Percentiles rank a stretch among this genome's conserved stretches.
phyloP scores from a whole-genome alignment of 495 filamentous ascomycete genomes.

The Tuber borchii region DNA sequence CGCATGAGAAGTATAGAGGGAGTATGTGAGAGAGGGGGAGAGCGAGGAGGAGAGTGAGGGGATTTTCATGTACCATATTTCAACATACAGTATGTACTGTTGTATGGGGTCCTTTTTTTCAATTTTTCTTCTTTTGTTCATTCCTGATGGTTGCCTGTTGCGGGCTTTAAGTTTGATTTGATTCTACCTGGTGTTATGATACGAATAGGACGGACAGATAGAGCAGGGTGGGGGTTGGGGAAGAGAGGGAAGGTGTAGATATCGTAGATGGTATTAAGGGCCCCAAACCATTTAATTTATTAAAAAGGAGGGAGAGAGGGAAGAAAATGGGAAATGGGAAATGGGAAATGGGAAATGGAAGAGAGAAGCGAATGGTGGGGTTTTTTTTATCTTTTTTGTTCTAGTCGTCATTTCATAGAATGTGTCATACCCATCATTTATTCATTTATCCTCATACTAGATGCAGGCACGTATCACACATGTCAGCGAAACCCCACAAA shows the following conservation, averaged over 20 bases:
- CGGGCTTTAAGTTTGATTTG: neutral
- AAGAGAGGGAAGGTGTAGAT: neutral
- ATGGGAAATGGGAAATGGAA: no score
- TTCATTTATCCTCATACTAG: neutral
- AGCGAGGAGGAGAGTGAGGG: constrained; percentile 6
- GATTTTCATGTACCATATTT: constrained; percentile 37
- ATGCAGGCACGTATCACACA: neutral
- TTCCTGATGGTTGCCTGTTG: neutral
- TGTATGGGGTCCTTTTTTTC: neutral
- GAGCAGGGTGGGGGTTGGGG: neutral
- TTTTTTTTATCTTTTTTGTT: constrained; percentile 9
- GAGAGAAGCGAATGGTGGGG: constrained; percentile 18
- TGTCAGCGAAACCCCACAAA: neutral
- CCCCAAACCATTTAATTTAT: neutral
- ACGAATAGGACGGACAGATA: neutral
- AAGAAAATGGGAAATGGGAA: no score
- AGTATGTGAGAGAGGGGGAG: neutral
- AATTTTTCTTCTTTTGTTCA: neutral
- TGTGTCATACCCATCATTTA: neutral
- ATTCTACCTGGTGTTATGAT: neutral
- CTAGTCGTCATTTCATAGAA: neutral
- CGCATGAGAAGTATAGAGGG: neutral
- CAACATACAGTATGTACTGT: constrained; percentile 13
- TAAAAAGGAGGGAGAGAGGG: neutral
- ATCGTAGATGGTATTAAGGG: neutral